These are phyloP conservation scores for Gillenia trifoliata DNA, from an alignment of 306 rosid genomes.

Conservation along the genomic window DNA sequence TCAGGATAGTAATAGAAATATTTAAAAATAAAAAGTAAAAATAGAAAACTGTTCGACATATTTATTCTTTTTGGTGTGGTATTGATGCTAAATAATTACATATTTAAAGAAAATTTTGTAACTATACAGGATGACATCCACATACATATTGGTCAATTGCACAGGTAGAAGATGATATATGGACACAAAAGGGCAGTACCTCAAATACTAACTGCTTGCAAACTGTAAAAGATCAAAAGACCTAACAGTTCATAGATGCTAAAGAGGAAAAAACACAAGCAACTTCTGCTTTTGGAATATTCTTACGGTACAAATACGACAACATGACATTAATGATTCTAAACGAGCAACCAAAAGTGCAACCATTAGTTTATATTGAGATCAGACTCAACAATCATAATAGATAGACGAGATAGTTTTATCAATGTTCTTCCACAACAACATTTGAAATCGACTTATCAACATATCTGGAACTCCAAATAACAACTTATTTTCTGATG, in stretches of 20 bases:
- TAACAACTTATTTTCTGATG: not conserved
- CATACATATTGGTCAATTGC: not conserved
- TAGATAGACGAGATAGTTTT: not conserved
- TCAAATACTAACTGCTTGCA: not conserved
- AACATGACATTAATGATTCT: not conserved
- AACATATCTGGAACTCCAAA: not conserved
- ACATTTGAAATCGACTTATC: not conserved
- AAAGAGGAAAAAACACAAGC: not conserved
- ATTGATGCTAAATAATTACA: not conserved
- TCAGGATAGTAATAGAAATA: constrained; percentile 2
- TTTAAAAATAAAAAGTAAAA: not conserved
- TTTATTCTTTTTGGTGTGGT: not conserved
- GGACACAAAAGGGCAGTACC: not conserved
- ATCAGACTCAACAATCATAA: not conserved
- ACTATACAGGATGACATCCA: not conserved
- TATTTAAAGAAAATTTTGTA: not conserved
- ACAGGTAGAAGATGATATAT: not conserved
- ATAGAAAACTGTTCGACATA: not conserved
- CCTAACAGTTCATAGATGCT: not conserved
- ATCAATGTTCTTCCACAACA: not conserved
- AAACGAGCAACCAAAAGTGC: not conserved
- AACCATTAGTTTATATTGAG: not conserved
- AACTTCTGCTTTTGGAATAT: not conserved
- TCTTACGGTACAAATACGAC: not conserved
- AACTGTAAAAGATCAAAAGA: not conserved